Conservation (phyloP, 1,139 yeast species). For the Kodamaea plutei region DNA sequence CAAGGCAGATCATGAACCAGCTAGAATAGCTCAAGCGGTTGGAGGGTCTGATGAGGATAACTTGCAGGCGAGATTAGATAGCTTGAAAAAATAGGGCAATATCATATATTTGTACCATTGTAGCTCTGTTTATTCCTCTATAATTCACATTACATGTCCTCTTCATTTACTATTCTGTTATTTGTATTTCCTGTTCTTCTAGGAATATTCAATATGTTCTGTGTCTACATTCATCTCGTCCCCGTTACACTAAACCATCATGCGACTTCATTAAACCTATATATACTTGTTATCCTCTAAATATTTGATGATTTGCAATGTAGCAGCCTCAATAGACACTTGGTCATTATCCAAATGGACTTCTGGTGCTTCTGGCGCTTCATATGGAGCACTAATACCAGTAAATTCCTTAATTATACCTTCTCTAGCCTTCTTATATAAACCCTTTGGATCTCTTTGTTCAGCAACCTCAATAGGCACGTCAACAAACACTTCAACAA, state of each 20-base stretch:
- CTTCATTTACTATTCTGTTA: too few relatives aligned
- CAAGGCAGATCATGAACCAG: constrained; percentile 24
- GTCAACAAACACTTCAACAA: constrained; percentile 86
- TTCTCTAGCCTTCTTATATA: constrained; percentile 93
- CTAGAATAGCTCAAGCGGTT: constrained; percentile 37
- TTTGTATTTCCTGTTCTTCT: too few relatives aligned
- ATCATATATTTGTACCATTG: too few relatives aligned
- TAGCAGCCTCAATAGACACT: constrained; percentile 74
- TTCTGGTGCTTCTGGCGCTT: constrained; percentile 84
- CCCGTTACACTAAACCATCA: too few relatives aligned
- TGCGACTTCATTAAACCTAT: too few relatives aligned
- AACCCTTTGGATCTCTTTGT: constrained; percentile 94
- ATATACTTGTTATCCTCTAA: too few relatives aligned
- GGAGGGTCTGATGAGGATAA: constrained; percentile 67
- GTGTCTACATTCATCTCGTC: too few relatives aligned
- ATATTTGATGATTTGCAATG: constrained; percentile 66
- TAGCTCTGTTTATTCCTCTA: too few relatives aligned
- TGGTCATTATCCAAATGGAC: constrained; percentile 68
- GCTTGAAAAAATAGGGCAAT: constrained; percentile 67
- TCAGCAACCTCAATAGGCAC: constrained; percentile 94
- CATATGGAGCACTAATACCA: constrained; percentile 94
- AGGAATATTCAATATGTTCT: too few relatives aligned
- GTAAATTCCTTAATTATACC: constrained; percentile 93
- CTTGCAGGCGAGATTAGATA: constrained; percentile 82
- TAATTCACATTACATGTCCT: too few relatives aligned